Evolutionary conservation across 2,329 filamentous ascomycete genomes (phyloP).

Genomic region (Tetracladium maxilliforme): DNA sequence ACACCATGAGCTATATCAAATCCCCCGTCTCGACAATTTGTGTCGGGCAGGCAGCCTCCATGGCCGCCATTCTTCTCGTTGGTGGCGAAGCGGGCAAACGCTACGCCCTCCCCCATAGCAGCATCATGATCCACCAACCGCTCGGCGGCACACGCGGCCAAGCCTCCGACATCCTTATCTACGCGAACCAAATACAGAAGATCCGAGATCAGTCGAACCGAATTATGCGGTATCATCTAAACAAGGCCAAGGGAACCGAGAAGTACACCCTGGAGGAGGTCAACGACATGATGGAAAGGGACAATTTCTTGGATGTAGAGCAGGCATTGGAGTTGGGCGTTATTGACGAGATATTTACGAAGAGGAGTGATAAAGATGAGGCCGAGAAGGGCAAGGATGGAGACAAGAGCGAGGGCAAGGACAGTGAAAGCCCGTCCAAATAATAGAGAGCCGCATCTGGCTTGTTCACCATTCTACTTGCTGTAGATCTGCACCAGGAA

Average conservation of each 20-base stretch:
- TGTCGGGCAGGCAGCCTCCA: conserved; percentile 84
- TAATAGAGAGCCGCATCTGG: too few species aligned
- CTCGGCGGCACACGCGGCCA: conserved; percentile 56
- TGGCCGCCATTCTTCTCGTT: conserved; percentile 80
- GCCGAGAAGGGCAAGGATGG: conserved; percentile 8
- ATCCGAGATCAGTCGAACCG: conserved; percentile 75
- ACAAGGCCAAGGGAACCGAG: conserved; percentile 57
- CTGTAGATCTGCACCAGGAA: too few species aligned
- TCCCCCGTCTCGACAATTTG: conserved; percentile 91
- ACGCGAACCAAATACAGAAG: conserved; percentile 89
- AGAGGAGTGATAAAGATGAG: conserved; percentile 33
- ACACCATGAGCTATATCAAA: conserved; percentile 95
- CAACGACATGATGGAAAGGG: conserved; percentile 90
- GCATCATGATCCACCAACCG: conserved; percentile 96
- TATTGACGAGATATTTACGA: conserved; percentile 74
- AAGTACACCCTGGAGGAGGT: conserved; percentile 71
- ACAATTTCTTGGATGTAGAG: conserved; percentile 81
- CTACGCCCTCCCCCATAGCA: conserved; percentile 81
- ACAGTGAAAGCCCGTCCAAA: too few species aligned
- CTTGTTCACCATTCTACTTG: too few species aligned
- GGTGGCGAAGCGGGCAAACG: conserved; percentile 76
- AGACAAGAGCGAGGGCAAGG: conserved; percentile 8
- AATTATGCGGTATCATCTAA: conserved; percentile 81
- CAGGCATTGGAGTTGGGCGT: conserved; percentile 86
- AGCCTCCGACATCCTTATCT: conserved; percentile 79